Conservation (phyloP, 2,329 filamentous ascomycete genomes). For the Ophiostoma ulmi region DNA sequence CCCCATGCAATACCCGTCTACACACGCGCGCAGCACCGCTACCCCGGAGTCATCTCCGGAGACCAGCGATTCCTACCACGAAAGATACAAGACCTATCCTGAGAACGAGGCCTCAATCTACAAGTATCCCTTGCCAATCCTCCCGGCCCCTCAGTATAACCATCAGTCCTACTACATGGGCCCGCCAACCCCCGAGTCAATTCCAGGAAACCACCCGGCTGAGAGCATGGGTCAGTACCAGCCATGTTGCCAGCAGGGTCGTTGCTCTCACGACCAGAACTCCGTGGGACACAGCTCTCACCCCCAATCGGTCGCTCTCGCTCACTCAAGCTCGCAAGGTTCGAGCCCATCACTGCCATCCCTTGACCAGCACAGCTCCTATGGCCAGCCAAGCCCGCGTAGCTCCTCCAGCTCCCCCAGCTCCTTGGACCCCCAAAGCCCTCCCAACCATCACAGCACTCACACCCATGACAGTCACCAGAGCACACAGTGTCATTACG, state of each 20-base stretch:
- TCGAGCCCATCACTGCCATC: neutral
- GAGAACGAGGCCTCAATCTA: no score
- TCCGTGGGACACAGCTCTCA: neutral
- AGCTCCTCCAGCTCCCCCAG: neutral
- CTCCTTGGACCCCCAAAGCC: neutral
- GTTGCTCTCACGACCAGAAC: neutral
- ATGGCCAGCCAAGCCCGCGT: neutral
- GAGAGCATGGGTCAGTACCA: neutral
- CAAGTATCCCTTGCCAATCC: neutral
- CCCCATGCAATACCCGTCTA: neutral
- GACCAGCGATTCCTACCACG: neutral
- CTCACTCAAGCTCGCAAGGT: neutral
- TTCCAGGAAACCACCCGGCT: neutral
- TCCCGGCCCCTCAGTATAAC: neutral
- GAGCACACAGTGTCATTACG: neutral
- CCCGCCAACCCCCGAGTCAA: neutral
- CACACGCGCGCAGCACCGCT: neutral
- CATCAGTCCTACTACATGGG: neutral
- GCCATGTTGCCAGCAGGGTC: neutral
- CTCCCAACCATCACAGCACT: neutral
- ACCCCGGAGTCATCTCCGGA: neutral
- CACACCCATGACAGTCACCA: neutral
- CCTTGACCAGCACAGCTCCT: neutral
- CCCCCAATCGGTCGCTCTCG: neutral
- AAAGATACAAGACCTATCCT: neutral